These are phyloP conservation scores for Waltergamsia citrina DNA, from an alignment of 2,329 filamentous ascomycete species.

Conservation along the genomic window DNA sequence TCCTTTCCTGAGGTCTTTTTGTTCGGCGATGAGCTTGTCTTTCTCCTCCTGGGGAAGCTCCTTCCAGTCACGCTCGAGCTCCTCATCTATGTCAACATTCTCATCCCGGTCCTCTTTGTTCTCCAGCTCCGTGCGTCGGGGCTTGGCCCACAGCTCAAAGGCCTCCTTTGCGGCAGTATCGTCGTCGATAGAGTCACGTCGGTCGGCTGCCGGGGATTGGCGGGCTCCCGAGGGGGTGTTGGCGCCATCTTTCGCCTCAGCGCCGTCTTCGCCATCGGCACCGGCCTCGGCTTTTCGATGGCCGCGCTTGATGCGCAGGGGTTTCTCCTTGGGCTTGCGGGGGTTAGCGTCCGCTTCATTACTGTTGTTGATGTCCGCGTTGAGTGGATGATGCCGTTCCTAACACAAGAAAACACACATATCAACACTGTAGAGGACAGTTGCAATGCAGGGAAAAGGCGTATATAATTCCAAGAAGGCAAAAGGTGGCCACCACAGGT, in stretches of 20 bases:
- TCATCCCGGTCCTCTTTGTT: conserved; percentile 15
- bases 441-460: conserved; percentile 1
- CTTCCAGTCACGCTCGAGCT: conserved; percentile 45
- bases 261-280: no score
- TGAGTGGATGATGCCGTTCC: conserved; percentile 9
- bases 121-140: conserved; percentile 31
- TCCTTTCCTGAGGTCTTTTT: not conserved
- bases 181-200: conserved; percentile 18
- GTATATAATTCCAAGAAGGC: conserved; percentile 5
- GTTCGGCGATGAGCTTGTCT: conserved; percentile 34
- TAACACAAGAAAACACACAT: conserved; percentile 20
- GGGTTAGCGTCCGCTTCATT: conserved; percentile 24
- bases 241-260: conserved; percentile 31
- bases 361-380: conserved; percentile 10
- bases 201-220: conserved; percentile 33
- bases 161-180: conserved; percentile 29
- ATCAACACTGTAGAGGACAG: conserved; percentile 18
- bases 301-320: conserved; percentile 63
- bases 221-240: conserved; percentile 19
- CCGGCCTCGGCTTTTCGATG: conserved; percentile 46
- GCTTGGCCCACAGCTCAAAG: conserved; percentile 44
- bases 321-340: conserved; percentile 65
- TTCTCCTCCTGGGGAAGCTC: conserved; percentile 38
- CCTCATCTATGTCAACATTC: conserved; percentile 39
- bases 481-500: no score